Evolutionary conservation across 306 rosid species (phyloP).

Genomic region (Luffa aegyptiaca): DNA sequence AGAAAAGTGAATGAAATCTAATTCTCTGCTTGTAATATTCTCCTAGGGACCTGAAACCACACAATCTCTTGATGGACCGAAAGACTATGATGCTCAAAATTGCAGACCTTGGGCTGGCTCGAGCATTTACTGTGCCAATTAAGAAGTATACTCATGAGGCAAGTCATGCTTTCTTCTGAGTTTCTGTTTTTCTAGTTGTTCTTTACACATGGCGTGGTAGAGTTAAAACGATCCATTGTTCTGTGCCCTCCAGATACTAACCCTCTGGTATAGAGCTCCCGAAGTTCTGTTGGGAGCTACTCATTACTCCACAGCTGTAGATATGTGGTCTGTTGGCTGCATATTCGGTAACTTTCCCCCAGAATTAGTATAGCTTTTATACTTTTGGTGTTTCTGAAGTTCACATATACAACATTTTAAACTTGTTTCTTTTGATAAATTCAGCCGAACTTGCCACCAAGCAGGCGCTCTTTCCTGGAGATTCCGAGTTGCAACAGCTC

Average conservation of each 20-base stretch:
- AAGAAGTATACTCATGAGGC: constrained; percentile 98
- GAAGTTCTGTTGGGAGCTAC: constrained; percentile 95
- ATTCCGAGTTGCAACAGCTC: constrained; percentile 96
- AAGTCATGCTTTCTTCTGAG: background rate
- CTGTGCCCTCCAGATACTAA: constrained; percentile 52
- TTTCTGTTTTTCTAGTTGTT: background rate
- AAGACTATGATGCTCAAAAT: constrained; percentile 77
- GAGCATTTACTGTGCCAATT: constrained; percentile 83
- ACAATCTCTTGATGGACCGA: constrained; percentile 87
- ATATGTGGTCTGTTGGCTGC: constrained; percentile 94
- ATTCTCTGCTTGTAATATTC: background rate
- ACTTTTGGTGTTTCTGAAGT: background rate
- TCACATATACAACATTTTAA: background rate
- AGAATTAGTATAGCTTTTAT: background rate
- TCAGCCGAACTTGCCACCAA: constrained; percentile 82
- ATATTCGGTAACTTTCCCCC: constrained; percentile 52
- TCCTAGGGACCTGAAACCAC: constrained; percentile 81
- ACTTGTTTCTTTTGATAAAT: background rate
- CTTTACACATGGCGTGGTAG: background rate
- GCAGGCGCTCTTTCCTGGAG: constrained; percentile 85
- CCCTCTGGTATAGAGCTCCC: constrained; percentile 96
- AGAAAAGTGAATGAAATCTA: background rate
- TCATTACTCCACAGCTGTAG: constrained; percentile 92
- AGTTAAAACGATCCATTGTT: background rate
- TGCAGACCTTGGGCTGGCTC: constrained; percentile 92